These are phyloP conservation scores for Lojkania enalia DNA, from an alignment of 2,329 filamentous ascomycete species.

Conservation along the genomic window DNA sequence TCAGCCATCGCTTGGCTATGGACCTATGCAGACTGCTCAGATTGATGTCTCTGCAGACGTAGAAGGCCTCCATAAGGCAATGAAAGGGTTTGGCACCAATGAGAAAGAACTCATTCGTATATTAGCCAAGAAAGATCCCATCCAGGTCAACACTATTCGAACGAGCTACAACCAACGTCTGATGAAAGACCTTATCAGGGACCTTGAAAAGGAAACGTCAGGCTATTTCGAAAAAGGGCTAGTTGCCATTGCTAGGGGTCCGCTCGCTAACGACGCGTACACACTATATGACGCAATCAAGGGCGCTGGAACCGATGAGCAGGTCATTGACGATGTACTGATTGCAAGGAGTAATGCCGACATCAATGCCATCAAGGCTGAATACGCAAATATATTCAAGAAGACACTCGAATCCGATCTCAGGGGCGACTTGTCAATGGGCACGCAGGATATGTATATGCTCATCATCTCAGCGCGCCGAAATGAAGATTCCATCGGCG, in stretches of 20 bases:
- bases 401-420: conserved; percentile 72
- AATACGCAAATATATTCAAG: conserved; percentile 70
- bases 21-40: conserved; percentile 61
- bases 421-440: conserved; percentile 77
- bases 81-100: conserved; percentile 93
- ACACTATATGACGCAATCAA: conserved; percentile 72
- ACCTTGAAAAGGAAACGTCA: conserved; percentile 75
- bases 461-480: conserved; percentile 76
- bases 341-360: conserved; percentile 85
- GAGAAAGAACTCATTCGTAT: conserved; percentile 74
- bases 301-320: conserved; percentile 84
- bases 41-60: conserved; percentile 70
- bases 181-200: conserved; percentile 68
- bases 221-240: conserved; percentile 76
- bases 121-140: conserved; percentile 73
- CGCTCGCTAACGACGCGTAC: conserved; percentile 74
- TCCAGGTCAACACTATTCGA: conserved; percentile 68
- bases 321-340: conserved; percentile 81
- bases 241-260: conserved; percentile 75
- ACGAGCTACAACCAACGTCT: conserved; percentile 66
- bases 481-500: conserved; percentile 75
- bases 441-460: conserved; percentile 83
- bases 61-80: conserved; percentile 73
- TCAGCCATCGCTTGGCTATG: conserved; percentile 70
- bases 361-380: conserved; percentile 78